phyloP scores from a whole-genome alignment of 371 early-diverging fungal species.

The Cokeromyces recurvatus region DNA sequence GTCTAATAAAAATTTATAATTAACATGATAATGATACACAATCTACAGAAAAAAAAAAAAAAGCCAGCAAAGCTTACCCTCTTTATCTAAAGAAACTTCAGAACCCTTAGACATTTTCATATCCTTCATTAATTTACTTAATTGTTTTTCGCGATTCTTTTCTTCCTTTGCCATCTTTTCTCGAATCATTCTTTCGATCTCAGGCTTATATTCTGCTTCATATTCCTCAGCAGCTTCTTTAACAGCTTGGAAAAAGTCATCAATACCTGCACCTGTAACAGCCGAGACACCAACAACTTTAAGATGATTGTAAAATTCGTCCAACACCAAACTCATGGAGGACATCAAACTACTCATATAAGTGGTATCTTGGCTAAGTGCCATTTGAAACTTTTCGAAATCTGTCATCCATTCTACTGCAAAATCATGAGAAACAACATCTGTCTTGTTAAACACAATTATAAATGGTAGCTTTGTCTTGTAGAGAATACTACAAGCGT shows the following conservation, averaged over 20 bases:
- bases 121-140: conserved; percentile 60
- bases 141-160: conserved; percentile 44
- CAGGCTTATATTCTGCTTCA: conserved; percentile 75
- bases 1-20: conserved; percentile 1
- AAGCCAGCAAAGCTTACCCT: too few relatives aligned
- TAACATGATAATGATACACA: too few relatives aligned
- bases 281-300: conserved; percentile 89
- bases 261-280: conserved; percentile 93
- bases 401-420: conserved; percentile 97
- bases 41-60: too few relatives aligned
- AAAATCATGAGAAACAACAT: conserved; percentile 85
- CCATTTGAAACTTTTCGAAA: conserved; percentile 92
- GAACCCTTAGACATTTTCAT: conserved; percentile 45
- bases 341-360: conserved; percentile 93
- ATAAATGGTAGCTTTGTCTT: conserved; percentile 95
- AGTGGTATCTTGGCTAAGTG: conserved; percentile 66
- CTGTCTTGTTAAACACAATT: conserved; percentile 97
- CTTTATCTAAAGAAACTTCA: conserved; percentile 33
- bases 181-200: conserved; percentile 64
- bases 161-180: conserved; percentile 54
- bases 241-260: conserved; percentile 86
- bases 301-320: conserved; percentile 96
- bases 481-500: conserved; percentile 95
- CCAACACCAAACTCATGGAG: conserved; percentile 95
- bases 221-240: conserved; percentile 86